Conservation (phyloP, 2,329 filamentous ascomycete genomes). For the Exophiala mesophila region DNA sequence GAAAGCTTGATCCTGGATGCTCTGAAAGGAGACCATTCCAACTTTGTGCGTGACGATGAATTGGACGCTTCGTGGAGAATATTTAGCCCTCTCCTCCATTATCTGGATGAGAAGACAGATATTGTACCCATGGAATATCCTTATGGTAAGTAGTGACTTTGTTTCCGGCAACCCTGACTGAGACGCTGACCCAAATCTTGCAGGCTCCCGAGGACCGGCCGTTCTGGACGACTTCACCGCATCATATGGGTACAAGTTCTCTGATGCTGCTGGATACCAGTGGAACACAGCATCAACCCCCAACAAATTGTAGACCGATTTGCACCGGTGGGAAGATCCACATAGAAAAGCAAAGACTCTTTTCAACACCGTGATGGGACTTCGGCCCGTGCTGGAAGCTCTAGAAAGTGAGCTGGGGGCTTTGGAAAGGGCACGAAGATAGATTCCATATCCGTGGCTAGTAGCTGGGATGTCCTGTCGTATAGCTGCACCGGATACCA, state of each 20-base stretch:
- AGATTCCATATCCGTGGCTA: not conserved
- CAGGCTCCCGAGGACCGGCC: conserved; percentile 91
- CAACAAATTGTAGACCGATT: conserved; percentile 22
- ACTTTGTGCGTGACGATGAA: conserved; percentile 97
- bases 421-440: not conserved
- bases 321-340: conserved; percentile 2
- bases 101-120: conserved; percentile 98
- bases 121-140: conserved; percentile 99
- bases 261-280: conserved; percentile 90
- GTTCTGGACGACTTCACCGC: conserved; percentile 97
- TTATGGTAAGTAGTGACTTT: conserved; percentile 68
- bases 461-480: no score
- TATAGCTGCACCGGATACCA: no score
- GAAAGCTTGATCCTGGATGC: conserved; percentile 96
- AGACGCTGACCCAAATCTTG: not conserved
- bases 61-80: conserved; percentile 97
- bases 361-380: conserved; percentile 76
- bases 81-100: conserved; percentile 95
- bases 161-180: not conserved
- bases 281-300: conserved; percentile 64
- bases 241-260: conserved; percentile 98
- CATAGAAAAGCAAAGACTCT: conserved; percentile 66
- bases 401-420: conserved; percentile 1
- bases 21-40: conserved; percentile 98
- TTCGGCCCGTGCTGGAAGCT: conserved; percentile 83